phyloP scores from a whole-genome alignment of 441 rosid genomes.

The Brassica balearica region DNA sequence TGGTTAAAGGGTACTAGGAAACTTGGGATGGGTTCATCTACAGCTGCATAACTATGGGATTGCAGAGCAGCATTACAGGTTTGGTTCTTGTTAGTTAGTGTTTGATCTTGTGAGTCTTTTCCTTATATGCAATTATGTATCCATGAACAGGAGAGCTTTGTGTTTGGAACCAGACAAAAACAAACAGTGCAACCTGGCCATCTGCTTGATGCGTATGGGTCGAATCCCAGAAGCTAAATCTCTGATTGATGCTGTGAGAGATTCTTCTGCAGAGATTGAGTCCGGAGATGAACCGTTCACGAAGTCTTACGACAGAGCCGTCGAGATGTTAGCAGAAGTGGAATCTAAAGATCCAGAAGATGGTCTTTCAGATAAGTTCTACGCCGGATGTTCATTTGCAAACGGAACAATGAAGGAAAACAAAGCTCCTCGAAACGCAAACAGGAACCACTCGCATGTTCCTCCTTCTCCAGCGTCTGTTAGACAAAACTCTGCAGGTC shows the following conservation, averaged over 20 bases:
- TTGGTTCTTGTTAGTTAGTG: conserved; percentile 10
- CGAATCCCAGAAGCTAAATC: conserved; percentile 73
- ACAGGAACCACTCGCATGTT: conserved; percentile 37
- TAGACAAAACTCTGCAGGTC: conserved; percentile 40
- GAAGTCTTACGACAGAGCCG: conserved; percentile 78
- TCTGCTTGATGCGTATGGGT: conserved; percentile 80
- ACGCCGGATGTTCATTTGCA: conserved; percentile 40
- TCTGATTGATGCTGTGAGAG: conserved; percentile 60
- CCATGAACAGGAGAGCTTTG: conserved; percentile 63
- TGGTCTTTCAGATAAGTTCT: conserved; percentile 20
- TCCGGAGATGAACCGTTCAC: conserved; percentile 67
- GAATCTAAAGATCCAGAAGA: conserved; percentile 46
- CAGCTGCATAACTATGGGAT: conserved; percentile 76
- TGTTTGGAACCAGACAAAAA: conserved; percentile 70
- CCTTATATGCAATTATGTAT: neutral
- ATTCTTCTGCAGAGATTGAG: conserved; percentile 39
- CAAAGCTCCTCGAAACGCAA: conserved; percentile 35
- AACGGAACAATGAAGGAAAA: conserved; percentile 43
- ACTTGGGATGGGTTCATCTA: conserved; percentile 92
- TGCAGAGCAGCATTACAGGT: conserved; percentile 84
- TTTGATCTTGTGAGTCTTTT: neutral
- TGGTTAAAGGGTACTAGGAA: conserved; percentile 64
- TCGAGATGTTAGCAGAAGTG: conserved; percentile 55
- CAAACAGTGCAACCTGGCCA: conserved; percentile 79
- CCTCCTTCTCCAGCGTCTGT: conserved; percentile 43